A percentile compares a stretch with the other conserved stretches of the same genome.
Conservation (phyloP, 257 asterid species). For the Eucommia ulmoides region DNA sequence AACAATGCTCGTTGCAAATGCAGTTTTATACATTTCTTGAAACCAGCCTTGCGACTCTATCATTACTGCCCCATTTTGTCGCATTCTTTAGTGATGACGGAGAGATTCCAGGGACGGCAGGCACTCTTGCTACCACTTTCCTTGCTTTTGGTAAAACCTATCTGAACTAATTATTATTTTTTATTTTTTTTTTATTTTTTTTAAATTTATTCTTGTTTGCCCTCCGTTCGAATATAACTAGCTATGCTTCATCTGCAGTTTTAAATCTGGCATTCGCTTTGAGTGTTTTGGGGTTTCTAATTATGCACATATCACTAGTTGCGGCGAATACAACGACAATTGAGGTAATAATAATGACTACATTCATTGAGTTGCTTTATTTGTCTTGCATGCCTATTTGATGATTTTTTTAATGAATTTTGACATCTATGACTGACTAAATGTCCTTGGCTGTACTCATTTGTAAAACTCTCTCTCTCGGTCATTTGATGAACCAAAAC, state of each 20-base stretch:
- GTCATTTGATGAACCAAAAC: too few species aligned
- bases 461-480: too few species aligned
- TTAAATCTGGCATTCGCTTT: slow-evolving; percentile 87
- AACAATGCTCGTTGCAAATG: too few species aligned
- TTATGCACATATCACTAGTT: slow-evolving; percentile 91
- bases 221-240: too few species aligned
- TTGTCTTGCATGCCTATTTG: too few species aligned
- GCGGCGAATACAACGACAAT: slow-evolving; percentile 88
- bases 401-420: too few species aligned
- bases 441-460: too few species aligned
- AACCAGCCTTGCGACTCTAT: slow-evolving; percentile 66
- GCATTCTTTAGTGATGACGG: slow-evolving; percentile 89
- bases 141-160: slow-evolving; percentile 62
- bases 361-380: too few species aligned
- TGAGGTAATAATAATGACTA: too few species aligned
- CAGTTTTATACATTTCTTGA: slow-evolving; percentile 96
- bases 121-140: slow-evolving; percentile 90
- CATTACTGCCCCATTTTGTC: slow-evolving; percentile 74
- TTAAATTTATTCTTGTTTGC: slow-evolving; percentile 8
- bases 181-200: slow-evolving; percentile 4
- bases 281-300: slow-evolving; percentile 92
- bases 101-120: slow-evolving; percentile 90
- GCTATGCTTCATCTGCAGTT: slow-evolving; percentile 50
- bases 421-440: too few species aligned
- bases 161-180: slow-evolving; percentile 2